Conservation (phyloP, 2,329 filamentous ascomycete species). For the Knufia fluminis region DNA sequence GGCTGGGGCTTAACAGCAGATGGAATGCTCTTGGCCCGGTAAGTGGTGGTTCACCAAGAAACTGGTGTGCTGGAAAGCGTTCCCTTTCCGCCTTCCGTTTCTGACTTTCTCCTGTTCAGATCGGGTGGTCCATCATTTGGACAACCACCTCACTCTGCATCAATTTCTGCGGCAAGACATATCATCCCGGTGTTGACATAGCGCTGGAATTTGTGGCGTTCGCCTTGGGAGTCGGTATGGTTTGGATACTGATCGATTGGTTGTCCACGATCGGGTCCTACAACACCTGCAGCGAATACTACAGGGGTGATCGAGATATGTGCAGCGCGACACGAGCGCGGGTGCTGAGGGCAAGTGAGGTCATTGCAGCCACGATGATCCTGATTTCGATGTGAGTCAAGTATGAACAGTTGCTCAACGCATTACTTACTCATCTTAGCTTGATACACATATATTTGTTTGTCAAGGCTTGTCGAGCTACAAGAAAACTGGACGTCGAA, state of each 20-base stretch:
- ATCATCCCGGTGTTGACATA: constrained; percentile 4
- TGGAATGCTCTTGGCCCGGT: not conserved
- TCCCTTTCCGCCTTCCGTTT: not conserved
- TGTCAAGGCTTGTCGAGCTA: not conserved
- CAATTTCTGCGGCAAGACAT: not conserved
- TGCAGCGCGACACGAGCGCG: not conserved
- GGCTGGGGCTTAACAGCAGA: not conserved
- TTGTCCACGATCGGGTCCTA: not conserved
- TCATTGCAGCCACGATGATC: not conserved
- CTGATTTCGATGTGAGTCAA: not conserved
- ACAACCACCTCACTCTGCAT: not conserved
- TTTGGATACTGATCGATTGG: not conserved
- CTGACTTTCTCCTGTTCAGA: not conserved
- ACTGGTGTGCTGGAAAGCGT: too few species aligned
- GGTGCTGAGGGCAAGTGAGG: not conserved
- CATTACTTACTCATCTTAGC: not conserved
- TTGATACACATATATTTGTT: not conserved
- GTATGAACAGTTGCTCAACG: not conserved
- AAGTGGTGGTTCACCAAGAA: not conserved
- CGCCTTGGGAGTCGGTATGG: not conserved
- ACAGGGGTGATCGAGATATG: not conserved
- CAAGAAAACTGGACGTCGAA: not conserved
- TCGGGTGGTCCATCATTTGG: not conserved
- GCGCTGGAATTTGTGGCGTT: not conserved
- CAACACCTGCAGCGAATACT: not conserved